Evolutionary conservation across 1,284 basidiomycete species (phyloP).

Genomic region (Pseudozyma hubeiensis): DNA sequence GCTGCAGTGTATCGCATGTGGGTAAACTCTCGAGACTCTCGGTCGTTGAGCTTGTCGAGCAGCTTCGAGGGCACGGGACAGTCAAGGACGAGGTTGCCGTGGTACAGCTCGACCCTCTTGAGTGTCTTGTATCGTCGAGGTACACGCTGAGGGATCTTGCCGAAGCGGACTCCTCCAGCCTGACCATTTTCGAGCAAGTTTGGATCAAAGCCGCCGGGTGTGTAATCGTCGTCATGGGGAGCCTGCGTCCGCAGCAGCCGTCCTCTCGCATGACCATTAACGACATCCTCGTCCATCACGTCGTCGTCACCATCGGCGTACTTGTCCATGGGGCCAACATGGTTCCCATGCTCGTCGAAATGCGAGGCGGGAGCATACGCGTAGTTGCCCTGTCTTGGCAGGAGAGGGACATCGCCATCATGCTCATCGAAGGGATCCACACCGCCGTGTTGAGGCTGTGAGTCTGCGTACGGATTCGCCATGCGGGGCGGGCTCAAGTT

Average conservation of each 20-base stretch:
- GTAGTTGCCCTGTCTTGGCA: constrained; percentile 50
- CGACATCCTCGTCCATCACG: constrained; percentile 55
- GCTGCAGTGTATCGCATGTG: constrained; percentile 73
- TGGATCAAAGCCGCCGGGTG: constrained; percentile 61
- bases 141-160: constrained; percentile 63
- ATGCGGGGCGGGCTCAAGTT: constrained; percentile 27
- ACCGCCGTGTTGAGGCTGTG: constrained; percentile 22
- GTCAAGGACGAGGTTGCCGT: constrained; percentile 66
- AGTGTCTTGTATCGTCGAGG: constrained; percentile 65
- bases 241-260: constrained; percentile 19
- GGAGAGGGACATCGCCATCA: constrained; percentile 48
- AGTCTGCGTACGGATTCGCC: constrained; percentile 37
- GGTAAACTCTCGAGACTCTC: constrained; percentile 84
- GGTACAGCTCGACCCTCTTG: constrained; percentile 64
- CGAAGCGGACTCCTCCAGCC: constrained; percentile 54
- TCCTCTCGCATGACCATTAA: constrained; percentile 40
- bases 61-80: constrained; percentile 64
- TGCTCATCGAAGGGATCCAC: constrained; percentile 41
- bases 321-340: constrained; percentile 47
- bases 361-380: constrained; percentile 59
- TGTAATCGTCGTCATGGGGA: constrained; percentile 37
- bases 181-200: constrained; percentile 52
- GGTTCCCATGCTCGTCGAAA: constrained; percentile 60
- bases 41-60: constrained; percentile 76
- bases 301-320: constrained; percentile 50